These are phyloP conservation scores for Luzula sylvatica DNA, from an alignment of 176 grass and related monocot species.

Conservation along the genomic window DNA sequence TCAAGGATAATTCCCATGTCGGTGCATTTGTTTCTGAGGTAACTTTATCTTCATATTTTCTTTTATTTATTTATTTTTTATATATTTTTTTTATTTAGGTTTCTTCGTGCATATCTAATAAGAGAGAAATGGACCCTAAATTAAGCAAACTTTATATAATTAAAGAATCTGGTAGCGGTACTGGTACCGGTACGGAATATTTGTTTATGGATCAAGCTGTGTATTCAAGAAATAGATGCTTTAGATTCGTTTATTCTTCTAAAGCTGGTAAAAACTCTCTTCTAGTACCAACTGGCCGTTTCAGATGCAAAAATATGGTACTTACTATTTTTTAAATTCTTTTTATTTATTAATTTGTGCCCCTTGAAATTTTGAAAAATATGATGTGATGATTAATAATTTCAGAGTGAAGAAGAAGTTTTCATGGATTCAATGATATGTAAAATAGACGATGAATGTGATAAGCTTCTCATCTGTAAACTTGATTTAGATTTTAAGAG, in stretches of 20 bases:
- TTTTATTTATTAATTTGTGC: slow-evolving; percentile 10
- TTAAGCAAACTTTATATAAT: slow-evolving; percentile 58
- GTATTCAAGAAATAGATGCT: slow-evolving; percentile 92
- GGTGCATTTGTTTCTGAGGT: slow-evolving; percentile 88
- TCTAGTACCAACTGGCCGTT: slow-evolving; percentile 67
- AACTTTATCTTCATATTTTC: slow-evolving; percentile 22
- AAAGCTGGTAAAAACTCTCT: slow-evolving; percentile 84
- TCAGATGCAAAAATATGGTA: slow-evolving; percentile 86
- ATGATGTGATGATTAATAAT: slow-evolving; percentile 2
- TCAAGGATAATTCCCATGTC: slow-evolving; percentile 96
- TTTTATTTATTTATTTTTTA: slow-evolving; percentile 2
- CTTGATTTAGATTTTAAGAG: slow-evolving; percentile 85
- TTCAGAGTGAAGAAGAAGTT: slow-evolving; percentile 64
- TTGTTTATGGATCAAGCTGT: slow-evolving; percentile 82
- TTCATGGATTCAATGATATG: slow-evolving; percentile 99
- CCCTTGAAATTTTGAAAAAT: slow-evolving; percentile 5
- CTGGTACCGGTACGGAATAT: slow-evolving; percentile 21
- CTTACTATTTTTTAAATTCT: slow-evolving; percentile 27
- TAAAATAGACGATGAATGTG: slow-evolving; percentile 65
- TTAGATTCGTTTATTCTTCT: slow-evolving; percentile 81
- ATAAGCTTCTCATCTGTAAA: slow-evolving; percentile 84
- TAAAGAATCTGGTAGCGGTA: slow-evolving; percentile 45
- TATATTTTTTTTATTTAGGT: slow-evolving; percentile 33
- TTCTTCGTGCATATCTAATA: slow-evolving; percentile 49
- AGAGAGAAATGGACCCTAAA: slow-evolving; percentile 32